phyloP scores from a whole-genome alignment of 140 eudicot species.

The Anethum foeniculum region DNA sequence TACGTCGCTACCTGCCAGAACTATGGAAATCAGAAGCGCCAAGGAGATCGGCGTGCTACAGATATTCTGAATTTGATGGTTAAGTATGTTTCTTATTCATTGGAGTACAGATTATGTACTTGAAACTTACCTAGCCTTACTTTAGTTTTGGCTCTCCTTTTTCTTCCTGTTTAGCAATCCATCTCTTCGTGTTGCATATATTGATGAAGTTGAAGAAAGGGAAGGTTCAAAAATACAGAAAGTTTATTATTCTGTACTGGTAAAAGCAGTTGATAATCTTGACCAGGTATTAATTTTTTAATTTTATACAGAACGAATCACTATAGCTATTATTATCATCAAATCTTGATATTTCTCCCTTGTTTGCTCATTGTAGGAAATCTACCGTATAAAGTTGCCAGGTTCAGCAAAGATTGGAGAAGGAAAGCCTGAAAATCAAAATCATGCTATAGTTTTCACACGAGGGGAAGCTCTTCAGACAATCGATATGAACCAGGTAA shows the following conservation, averaged over 20 bases:
- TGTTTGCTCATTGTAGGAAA: slow-evolving; percentile 41
- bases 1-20: slow-evolving; percentile 96
- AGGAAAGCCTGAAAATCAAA: slow-evolving; percentile 99
- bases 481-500: slow-evolving; percentile 97
- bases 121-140: background rate
- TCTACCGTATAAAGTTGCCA: slow-evolving; percentile 57
- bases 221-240: slow-evolving; percentile 66
- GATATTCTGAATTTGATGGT: slow-evolving; percentile 95
- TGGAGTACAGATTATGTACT: slow-evolving; percentile 7
- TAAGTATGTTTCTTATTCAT: slow-evolving; percentile 52
- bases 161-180: slow-evolving; percentile 64
- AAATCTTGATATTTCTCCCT: background rate
- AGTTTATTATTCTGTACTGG: slow-evolving; percentile 87
- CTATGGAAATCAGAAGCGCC: slow-evolving; percentile 93
- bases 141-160: background rate
- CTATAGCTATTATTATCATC: background rate
- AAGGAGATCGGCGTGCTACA: slow-evolving; percentile 99
- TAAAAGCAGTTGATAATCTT: slow-evolving; percentile 92
- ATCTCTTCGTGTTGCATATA: slow-evolving; percentile 93
- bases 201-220: slow-evolving; percentile 98
- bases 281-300: slow-evolving; percentile 57
- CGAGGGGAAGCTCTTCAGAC: slow-evolving; percentile 99
- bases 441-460: slow-evolving; percentile 87
- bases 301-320: background rate
- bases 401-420: slow-evolving; percentile 80